These are phyloP conservation scores for Starmera quercuum DNA, from an alignment of 805 yeast genomes.

Conservation along the genomic window DNA sequence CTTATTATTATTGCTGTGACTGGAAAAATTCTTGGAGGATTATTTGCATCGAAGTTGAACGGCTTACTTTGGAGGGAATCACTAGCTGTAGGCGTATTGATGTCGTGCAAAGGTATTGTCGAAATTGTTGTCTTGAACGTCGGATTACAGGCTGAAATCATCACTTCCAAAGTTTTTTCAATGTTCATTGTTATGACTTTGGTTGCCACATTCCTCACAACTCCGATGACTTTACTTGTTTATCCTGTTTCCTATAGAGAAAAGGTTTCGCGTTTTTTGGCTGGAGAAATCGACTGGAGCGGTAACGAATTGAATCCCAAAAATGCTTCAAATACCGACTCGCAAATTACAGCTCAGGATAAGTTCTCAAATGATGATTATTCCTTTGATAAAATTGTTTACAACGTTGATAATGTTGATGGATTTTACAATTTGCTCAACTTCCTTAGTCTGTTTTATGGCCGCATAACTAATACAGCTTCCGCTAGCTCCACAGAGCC, in stretches of 20 bases:
- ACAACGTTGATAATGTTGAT: slow-evolving; percentile 17
- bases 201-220: slow-evolving; percentile 69
- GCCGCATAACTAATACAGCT: slow-evolving; percentile 11
- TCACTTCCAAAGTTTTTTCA: slow-evolving; percentile 56
- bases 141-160: slow-evolving; percentile 66
- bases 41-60: slow-evolving; percentile 50
- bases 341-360: slow-evolving; percentile 5
- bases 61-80: slow-evolving; percentile 71
- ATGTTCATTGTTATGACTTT: slow-evolving; percentile 84
- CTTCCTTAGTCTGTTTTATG: slow-evolving; percentile 17
- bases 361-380: slow-evolving; percentile 4
- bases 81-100: slow-evolving; percentile 66
- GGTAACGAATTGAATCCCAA: slow-evolving; percentile 13
- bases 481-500: slow-evolving; percentile 3
- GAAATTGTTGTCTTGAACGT: slow-evolving; percentile 73
- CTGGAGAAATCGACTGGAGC: slow-evolving; percentile 22
- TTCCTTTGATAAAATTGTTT: slow-evolving; percentile 12
- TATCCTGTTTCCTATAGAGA: slow-evolving; percentile 61
- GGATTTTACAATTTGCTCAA: slow-evolving; percentile 15
- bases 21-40: slow-evolving; percentile 64
- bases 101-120: slow-evolving; percentile 87
- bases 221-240: slow-evolving; percentile 56
- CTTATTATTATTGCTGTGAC: slow-evolving; percentile 58
- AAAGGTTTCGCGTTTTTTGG: slow-evolving; percentile 27
- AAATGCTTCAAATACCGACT: slow-evolving; percentile 2